Conservation (phyloP, 306 rosid genomes). For the Begonia fuchsioides region DNA sequence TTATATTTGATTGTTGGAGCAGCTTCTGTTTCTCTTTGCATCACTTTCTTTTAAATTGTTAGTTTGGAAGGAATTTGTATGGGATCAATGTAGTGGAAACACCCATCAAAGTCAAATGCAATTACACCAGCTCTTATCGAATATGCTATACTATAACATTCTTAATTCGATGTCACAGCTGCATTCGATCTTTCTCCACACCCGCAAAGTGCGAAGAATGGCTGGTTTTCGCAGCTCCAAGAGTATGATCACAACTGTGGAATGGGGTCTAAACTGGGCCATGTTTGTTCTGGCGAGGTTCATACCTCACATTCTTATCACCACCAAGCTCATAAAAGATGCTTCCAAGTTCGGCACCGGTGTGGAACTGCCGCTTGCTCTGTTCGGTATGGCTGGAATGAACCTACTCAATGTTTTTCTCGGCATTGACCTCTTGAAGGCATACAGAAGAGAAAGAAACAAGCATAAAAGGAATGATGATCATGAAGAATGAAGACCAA, state of each 20-base stretch:
- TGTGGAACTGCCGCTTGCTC: constrained; percentile 77
- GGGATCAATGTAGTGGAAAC: too few species aligned
- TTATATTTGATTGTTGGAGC: too few species aligned
- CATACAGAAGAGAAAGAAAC: constrained; percentile 51
- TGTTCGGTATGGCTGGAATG: constrained; percentile 86
- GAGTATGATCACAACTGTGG: constrained; percentile 36
- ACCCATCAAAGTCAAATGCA: too few species aligned
- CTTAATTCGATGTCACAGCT: constrained; percentile 39
- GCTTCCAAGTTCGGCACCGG: constrained; percentile 60
- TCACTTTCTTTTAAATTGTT: too few species aligned
- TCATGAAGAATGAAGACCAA: constrained; percentile 20
- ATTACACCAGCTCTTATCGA: not conserved
- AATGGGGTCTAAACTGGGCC: constrained; percentile 78
- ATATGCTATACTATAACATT: constrained; percentile 5
- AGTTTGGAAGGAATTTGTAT: too few species aligned
- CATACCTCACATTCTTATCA: constrained; percentile 57
- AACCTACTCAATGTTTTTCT: constrained; percentile 64
- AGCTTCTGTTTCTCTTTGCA: too few species aligned
- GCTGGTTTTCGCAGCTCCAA: constrained; percentile 47
- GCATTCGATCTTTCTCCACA: constrained; percentile 79
- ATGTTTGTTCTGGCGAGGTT: constrained; percentile 57
- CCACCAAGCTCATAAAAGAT: constrained; percentile 60
- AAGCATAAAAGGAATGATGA: constrained; percentile 8
- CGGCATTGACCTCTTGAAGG: constrained; percentile 71
- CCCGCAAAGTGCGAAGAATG: constrained; percentile 71